These are phyloP conservation scores for Colletotrichum chrysophilum DNA, from an alignment of 2,329 filamentous ascomycete genomes.

Conservation along the genomic window DNA sequence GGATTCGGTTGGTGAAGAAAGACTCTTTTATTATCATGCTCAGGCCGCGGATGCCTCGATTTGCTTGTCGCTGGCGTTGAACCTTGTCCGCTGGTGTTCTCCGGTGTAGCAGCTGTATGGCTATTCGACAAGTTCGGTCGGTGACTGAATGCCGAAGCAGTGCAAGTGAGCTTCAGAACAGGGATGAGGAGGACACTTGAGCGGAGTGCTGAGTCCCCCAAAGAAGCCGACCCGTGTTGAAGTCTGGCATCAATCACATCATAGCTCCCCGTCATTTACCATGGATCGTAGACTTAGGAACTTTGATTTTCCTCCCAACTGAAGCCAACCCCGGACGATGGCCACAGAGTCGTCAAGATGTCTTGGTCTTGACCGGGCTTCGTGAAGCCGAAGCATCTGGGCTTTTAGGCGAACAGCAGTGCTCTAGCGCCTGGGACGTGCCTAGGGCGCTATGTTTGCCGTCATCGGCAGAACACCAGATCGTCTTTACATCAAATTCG, in stretches of 20 bases:
- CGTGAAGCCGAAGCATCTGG: neutral
- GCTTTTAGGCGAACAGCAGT: neutral
- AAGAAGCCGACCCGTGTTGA: neutral
- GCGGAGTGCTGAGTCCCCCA: neutral
- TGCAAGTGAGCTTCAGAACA: neutral
- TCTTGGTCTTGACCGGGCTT: neutral
- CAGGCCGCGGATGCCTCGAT: neutral
- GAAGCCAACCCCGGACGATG: neutral
- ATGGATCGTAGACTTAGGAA: no score
- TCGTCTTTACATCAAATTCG: neutral
- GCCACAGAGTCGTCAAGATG: neutral
- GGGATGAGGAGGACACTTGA: neutral
- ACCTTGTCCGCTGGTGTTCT: neutral
- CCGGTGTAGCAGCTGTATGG: neutral
- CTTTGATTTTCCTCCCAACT: no score
- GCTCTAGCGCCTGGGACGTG: neutral
- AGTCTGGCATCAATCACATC: neutral
- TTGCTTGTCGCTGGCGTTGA: neutral
- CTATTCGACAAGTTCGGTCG: neutral
- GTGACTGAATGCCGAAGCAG: neutral
- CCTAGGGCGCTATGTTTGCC: neutral
- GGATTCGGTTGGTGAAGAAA: neutral
- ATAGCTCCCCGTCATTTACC: no score
- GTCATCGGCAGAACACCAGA: neutral
- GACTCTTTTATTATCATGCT: neutral